A percentile compares a stretch with the other conserved stretches of the same genome.
Evolutionary conservation across 2,329 filamentous ascomycete genomes (phyloP).

Genomic region (Pestalotiopsis sp.): DNA sequence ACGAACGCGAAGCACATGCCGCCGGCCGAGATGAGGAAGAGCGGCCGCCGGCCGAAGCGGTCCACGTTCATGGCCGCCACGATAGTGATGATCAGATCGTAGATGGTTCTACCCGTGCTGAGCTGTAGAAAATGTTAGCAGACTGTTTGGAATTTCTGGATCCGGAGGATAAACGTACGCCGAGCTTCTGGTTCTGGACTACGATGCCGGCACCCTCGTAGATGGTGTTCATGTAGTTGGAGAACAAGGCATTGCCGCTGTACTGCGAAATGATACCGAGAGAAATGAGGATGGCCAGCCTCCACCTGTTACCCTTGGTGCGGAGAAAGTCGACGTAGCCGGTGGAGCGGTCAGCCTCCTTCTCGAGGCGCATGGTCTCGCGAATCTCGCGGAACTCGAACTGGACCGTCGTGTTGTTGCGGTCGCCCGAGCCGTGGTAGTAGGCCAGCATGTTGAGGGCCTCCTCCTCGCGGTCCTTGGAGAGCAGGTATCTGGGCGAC

Average conservation of each 20-base stretch:
- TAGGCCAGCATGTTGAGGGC: constrained; percentile 62
- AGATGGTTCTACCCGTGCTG: constrained; percentile 59
- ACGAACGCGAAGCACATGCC: constrained; percentile 51
- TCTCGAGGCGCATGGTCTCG: constrained; percentile 62
- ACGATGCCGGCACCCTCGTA: constrained; percentile 64
- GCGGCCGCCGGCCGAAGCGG: constrained; percentile 51
- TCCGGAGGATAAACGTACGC: constrained; percentile 32
- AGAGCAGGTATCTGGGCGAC: constrained; percentile 65
- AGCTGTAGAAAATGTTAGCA: constrained; percentile 33
- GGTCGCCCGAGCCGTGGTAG: constrained; percentile 64
- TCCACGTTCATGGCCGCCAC: constrained; percentile 52
- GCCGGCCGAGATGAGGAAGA: constrained; percentile 45
- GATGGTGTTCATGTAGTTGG: constrained; percentile 66
- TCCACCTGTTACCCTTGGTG: constrained; percentile 66
- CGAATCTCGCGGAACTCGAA: constrained; percentile 69
- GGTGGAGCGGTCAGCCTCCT: constrained; percentile 46
- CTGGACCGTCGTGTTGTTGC: constrained; percentile 61
- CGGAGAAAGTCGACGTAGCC: constrained; percentile 62
- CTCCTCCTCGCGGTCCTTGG: constrained; percentile 64
- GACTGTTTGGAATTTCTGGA: background rate
- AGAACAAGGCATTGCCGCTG: constrained; percentile 67
- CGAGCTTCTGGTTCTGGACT: constrained; percentile 57
- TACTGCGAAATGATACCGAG: constrained; percentile 70
- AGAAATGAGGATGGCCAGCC: constrained; percentile 62
- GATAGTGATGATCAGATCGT: constrained; percentile 60